Evolutionary conservation across 1,139 yeast species (phyloP).

Genomic region (Candida tropicalis): DNA sequence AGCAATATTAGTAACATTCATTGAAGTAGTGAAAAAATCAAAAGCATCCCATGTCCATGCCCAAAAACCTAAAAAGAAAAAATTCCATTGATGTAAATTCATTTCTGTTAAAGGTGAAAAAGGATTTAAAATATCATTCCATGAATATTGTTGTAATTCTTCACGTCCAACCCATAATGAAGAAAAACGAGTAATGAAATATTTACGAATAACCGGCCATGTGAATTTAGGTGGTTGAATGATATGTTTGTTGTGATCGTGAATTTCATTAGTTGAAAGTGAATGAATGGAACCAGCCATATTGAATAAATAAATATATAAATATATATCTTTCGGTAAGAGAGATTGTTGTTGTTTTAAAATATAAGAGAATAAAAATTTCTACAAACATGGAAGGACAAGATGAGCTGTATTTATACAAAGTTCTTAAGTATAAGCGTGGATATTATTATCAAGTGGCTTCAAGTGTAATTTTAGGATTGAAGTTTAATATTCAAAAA

Average conservation of each 20-base stretch:
- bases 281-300: slow-evolving; percentile 13
- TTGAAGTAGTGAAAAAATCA: slow-evolving; percentile 42
- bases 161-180: slow-evolving; percentile 34
- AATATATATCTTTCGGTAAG: too few relatives aligned
- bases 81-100: slow-evolving; percentile 38
- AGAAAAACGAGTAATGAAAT: slow-evolving; percentile 32
- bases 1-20: slow-evolving; percentile 36
- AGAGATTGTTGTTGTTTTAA: not conserved
- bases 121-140: slow-evolving; percentile 38
- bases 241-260: slow-evolving; percentile 47
- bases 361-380: not conserved
- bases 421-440: too few relatives aligned
- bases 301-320: not conserved
- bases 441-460: too few relatives aligned
- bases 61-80: slow-evolving; percentile 34
- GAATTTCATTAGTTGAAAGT: slow-evolving; percentile 50
- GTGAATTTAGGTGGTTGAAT: slow-evolving; percentile 36
- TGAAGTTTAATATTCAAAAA: too few relatives aligned
- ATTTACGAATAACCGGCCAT: slow-evolving; percentile 25
- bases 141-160: slow-evolving; percentile 30
- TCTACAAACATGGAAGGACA: not conserved
- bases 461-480: not conserved
- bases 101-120: slow-evolving; percentile 33
- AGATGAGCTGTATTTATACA: not conserved
- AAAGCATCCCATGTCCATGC: slow-evolving; percentile 52